A percentile compares a stretch with the other conserved stretches of the same genome.
Evolutionary conservation across 805 yeast species (phyloP).

Genomic region (Torulaspora franciscae): DNA sequence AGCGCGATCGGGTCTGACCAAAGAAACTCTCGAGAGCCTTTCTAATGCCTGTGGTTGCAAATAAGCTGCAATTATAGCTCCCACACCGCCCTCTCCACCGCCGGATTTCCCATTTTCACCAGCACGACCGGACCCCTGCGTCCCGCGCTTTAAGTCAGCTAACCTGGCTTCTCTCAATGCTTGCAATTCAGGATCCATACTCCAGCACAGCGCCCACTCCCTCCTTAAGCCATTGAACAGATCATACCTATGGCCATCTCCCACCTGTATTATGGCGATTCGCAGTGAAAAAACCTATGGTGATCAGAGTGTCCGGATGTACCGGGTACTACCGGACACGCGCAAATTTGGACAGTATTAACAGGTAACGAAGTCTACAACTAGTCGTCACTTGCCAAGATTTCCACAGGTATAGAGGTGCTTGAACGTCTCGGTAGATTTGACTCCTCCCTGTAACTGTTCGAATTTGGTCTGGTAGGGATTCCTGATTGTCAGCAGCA

Average conservation of each 20-base stretch:
- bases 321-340: not conserved
- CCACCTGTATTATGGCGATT: not conserved
- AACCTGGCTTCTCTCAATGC: conserved; percentile 93
- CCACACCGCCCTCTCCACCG: conserved; percentile 18
- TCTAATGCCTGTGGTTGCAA: conserved; percentile 83
- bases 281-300: not conserved
- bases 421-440: not conserved
- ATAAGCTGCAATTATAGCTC: conserved; percentile 52
- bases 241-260: not conserved
- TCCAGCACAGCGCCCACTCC: not conserved
- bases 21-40: conserved; percentile 74
- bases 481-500: not conserved
- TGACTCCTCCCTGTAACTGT: not conserved
- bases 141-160: conserved; percentile 62
- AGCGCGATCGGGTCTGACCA: conserved; percentile 91
- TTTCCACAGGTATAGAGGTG: not conserved
- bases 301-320: not conserved
- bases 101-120: conserved; percentile 37
- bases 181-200: conserved; percentile 84
- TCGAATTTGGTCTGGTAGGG: too few relatives aligned
- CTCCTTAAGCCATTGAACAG: not conserved
- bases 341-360: not conserved
- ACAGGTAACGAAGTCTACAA: not conserved
- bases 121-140: conserved; percentile 26
- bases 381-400: not conserved